Percentiles rank a stretch among this genome's conserved stretches.
These are phyloP conservation scores for Brassica incana DNA, from an alignment of 345 rosid species.

Conservation along the genomic window DNA sequence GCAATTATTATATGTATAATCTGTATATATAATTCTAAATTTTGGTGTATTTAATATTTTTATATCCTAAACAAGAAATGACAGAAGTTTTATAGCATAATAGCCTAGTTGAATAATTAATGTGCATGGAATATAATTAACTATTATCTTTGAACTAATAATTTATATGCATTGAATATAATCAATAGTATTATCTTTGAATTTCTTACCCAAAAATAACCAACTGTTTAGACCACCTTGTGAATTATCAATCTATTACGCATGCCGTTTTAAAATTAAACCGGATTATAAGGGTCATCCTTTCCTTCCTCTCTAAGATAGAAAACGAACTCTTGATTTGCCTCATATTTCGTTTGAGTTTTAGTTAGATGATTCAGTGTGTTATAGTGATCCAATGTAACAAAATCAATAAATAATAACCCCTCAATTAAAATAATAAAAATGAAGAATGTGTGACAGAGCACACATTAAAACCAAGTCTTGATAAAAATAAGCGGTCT, in stretches of 20 bases:
- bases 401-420: not conserved
- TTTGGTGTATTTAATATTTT: too few species aligned
- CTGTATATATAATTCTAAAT: too few species aligned
- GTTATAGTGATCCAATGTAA: not conserved
- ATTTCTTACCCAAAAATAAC: not conserved
- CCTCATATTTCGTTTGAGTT: not conserved
- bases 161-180: too few species aligned
- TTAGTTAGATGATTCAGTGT: not conserved
- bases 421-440: conserved; percentile 4
- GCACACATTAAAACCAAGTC: too few species aligned
- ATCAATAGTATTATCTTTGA: not conserved
- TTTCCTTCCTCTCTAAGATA: not conserved
- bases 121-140: not conserved
- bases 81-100: not conserved
- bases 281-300: not conserved
- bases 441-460: not conserved
- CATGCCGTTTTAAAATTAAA: not conserved
- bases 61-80: too few species aligned
- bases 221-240: not conserved
- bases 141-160: too few species aligned
- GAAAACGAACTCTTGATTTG: not conserved
- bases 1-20: too few species aligned
- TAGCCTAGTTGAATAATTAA: not conserved
- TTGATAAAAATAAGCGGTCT: conserved; percentile 4
- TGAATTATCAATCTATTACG: not conserved